Evolutionary conservation across 208 protist genomes (phyloP), one percentile per base, ranked within the genome.

Genomic region (Polymyxa betae): DNA sequence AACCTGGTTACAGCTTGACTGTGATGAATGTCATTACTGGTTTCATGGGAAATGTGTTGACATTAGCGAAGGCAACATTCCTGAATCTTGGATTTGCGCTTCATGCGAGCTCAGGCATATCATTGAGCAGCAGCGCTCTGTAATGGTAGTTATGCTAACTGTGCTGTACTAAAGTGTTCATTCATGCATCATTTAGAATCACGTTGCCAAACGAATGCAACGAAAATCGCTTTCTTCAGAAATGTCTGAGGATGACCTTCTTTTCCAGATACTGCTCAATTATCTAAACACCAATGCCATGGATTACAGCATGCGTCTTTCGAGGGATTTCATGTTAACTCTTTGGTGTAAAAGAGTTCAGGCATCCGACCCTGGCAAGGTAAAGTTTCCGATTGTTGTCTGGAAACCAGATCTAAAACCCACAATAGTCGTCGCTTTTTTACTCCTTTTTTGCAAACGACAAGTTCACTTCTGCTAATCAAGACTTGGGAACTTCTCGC

Each of bases 21-120:
- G 72, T 82, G 72, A 82, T n/a, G 72, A 82, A 40, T 82, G 72
- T 43, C 72, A 82, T 82, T n/a, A 82, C 5, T 82, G 72, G 72
- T 82, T 82, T 43, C 72, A 82, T 35, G 72, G 72, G 40, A 45
- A 35, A 20, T 82, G 72, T n/a, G 72, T 43, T 43, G 16, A 82
- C 5, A 43, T 82, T 40, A 45, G 5, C n/a, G n/a, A 5, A 20
- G 72, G 35, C 5, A 82, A 43, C 5, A 82, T 82, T 12, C 72
- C 72, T 35, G 35, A 82, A 43, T 82, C 72, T 5, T 82, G 72
- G 72, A 82, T 82, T 35, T 82, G 72, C 35, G 72, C n/a, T 12
- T 43, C 72, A 35, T 82, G 72, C 72, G 16, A 12, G 10, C 72
- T 82, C 35, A 5, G 72, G 40, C 35, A 16, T 43, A 5, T 38